Evolutionary conservation across 75 land plant genomes (phyloP), one percentile per base, ranked within the genome.

Genomic region (Sequoia sempervirens): DNA sequence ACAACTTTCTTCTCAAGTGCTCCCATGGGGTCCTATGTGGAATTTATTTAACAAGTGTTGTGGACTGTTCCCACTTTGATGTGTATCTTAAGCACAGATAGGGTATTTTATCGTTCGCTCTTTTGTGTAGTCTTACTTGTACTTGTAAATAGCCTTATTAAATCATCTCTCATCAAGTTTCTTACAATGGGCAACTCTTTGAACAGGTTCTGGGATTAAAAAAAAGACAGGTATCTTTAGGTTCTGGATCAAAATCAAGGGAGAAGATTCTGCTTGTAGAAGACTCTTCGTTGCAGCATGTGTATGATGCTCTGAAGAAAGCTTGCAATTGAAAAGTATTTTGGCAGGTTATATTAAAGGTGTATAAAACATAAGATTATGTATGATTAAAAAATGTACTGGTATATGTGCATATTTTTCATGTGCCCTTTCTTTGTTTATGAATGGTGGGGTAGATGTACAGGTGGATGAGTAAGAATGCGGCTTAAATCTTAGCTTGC

Each of bases 121-220:
- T 75, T 32, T 23, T 61, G 66, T 56, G 61, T 56, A 56, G 61
- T 56, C 20, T 4, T 68, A 68, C 3, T 70, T 30, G 4, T 70
- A 40, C 30, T 45, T 78, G 30, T 45, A n/a, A n/a, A 78, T 78
- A 43, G 12, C 12, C 15, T 70, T 13, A 8, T 30, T 70, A 13
- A 70, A 70, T 37, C 38, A 56, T 69, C 38, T 82, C 4, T 32
- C 12, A n/a, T 26, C 12, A 72, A 30, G 76, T 18, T 66, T 68
- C 26, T 82, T 23, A 36, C 32, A 26, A 66, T 66, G 41, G 14
- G 40, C 13, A 66, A 18, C 9, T 68, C n/a, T 32, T 36, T 82
- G 40, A 18, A 36, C 95, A 96, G 98, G 91, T 96, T 76, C 34
- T 96, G 38, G 98, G 98, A 43, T 94, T 96, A 54, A 94, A 94